These are phyloP conservation scores for Euphorbia pulcherrima DNA, from an alignment of 345 rosid genomes.

Conservation along the genomic window DNA sequence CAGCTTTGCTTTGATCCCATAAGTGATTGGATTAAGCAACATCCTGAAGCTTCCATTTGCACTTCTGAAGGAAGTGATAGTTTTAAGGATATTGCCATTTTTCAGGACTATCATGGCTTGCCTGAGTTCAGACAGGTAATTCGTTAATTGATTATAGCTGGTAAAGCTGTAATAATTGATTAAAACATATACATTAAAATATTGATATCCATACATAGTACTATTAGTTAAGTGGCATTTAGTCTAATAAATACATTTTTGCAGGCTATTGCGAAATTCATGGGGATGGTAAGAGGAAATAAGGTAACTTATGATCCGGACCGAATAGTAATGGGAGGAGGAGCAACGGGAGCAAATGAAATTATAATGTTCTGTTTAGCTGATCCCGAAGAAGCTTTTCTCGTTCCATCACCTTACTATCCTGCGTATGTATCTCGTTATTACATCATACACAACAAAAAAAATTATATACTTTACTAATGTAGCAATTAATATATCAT, in stretches of 20 bases:
- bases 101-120: slow-evolving; percentile 87
- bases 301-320: slow-evolving; percentile 57
- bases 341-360: slow-evolving; percentile 90
- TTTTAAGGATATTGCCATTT: slow-evolving; percentile 62
- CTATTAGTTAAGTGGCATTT: too few species aligned
- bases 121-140: slow-evolving; percentile 59
- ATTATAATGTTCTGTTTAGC: slow-evolving; percentile 76
- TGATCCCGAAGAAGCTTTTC: slow-evolving; percentile 77
- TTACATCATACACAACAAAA: too few species aligned
- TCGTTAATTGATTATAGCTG: neutral
- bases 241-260: too few species aligned
- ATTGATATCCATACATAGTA: too few species aligned
- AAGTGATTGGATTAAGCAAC: slow-evolving; percentile 54
- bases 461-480: too few species aligned
- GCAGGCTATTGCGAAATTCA: slow-evolving; percentile 75
- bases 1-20: slow-evolving; percentile 69
- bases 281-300: slow-evolving; percentile 63
- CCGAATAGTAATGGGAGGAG: slow-evolving; percentile 78
- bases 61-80: slow-evolving; percentile 51
- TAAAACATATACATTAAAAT: too few species aligned
- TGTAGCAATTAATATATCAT: too few species aligned
- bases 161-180: too few species aligned
- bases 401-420: slow-evolving; percentile 75
- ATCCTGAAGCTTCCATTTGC: slow-evolving; percentile 75
- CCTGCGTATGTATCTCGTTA: slow-evolving; percentile 49